Conservation (phyloP, 2,329 filamentous ascomycete genomes). For the Colletotrichum sp. region DNA sequence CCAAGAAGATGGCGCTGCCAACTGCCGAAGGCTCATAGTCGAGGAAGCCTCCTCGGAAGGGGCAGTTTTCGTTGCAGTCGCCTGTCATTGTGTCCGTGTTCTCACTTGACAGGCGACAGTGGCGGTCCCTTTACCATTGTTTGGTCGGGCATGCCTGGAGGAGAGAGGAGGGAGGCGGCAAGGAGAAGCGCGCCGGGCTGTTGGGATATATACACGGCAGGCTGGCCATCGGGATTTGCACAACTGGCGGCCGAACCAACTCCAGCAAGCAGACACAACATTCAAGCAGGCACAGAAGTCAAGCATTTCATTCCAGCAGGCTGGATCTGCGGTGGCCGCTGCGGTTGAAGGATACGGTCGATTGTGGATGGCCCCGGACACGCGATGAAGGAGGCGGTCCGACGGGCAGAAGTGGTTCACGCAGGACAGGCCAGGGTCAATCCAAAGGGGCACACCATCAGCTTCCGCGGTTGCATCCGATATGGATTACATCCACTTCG, state of each 20-base stretch:
- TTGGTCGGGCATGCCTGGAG: slow-evolving; percentile 10
- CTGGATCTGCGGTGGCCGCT: not conserved
- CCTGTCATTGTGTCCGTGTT: slow-evolving; percentile 33
- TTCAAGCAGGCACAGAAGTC: not conserved
- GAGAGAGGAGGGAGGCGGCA: not conserved
- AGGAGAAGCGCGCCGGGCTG: not conserved
- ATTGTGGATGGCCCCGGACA: not conserved
- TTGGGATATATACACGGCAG: slow-evolving; percentile 20
- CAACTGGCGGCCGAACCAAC: not conserved
- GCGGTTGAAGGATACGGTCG: not conserved
- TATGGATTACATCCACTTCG: slow-evolving; percentile 16
- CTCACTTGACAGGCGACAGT: slow-evolving; percentile 21
- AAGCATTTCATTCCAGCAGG: not conserved
- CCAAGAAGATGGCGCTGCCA: slow-evolving; percentile 46
- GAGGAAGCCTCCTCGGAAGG: slow-evolving; percentile 40
- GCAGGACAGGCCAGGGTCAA: slow-evolving; percentile 9
- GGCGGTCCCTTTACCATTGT: slow-evolving; percentile 12
- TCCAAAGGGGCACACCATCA: slow-evolving; percentile 18
- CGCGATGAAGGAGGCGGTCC: slow-evolving; percentile 8
- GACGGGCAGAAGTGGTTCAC: not conserved
- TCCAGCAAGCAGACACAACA: not conserved
- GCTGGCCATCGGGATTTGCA: not conserved
- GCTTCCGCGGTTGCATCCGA: slow-evolving; percentile 19
- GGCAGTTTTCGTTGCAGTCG: slow-evolving; percentile 37
- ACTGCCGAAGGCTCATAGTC: slow-evolving; percentile 38